A percentile compares a stretch with the other conserved stretches of the same genome.
Evolutionary conservation across 2,329 filamentous ascomycete species (phyloP).

Genomic region (Ophiocordyceps camponoti-leonardi): DNA sequence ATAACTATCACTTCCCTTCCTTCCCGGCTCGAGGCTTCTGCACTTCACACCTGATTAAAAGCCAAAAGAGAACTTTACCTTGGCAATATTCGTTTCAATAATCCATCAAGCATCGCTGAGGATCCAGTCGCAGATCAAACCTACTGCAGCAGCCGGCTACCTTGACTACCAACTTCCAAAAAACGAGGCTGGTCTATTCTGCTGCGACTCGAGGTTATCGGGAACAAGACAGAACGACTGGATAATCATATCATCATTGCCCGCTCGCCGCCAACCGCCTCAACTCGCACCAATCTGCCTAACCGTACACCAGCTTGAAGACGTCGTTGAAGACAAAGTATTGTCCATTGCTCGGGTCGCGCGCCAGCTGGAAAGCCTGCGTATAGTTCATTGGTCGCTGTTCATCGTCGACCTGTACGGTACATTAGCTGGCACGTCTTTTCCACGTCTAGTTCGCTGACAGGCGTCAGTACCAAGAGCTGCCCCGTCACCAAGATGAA

Average conservation of each 20-base stretch:
- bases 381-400: constrained; percentile 79
- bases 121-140: background rate
- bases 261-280: background rate
- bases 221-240: constrained; percentile 1
- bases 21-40: no score
- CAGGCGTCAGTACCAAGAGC: constrained; percentile 46
- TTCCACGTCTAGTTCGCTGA: background rate
- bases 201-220: background rate
- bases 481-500: constrained; percentile 78
- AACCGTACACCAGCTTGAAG: constrained; percentile 73
- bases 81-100: no score
- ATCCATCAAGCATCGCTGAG: no score
- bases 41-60: no score
- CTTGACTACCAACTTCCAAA: background rate
- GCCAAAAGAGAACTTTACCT: no score
- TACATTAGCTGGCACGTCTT: constrained; percentile 1
- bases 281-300: constrained; percentile 4
- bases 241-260: constrained; percentile 1
- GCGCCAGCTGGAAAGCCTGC: constrained; percentile 73
- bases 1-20: no score
- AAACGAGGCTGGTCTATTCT: background rate
- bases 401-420: constrained; percentile 64
- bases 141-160: background rate
- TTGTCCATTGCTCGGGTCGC: constrained; percentile 39
- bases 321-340: constrained; percentile 91